Base-by-base conservation (phyloP, 768 basidiomycete species). In the Tricholoma sp. region DNA sequence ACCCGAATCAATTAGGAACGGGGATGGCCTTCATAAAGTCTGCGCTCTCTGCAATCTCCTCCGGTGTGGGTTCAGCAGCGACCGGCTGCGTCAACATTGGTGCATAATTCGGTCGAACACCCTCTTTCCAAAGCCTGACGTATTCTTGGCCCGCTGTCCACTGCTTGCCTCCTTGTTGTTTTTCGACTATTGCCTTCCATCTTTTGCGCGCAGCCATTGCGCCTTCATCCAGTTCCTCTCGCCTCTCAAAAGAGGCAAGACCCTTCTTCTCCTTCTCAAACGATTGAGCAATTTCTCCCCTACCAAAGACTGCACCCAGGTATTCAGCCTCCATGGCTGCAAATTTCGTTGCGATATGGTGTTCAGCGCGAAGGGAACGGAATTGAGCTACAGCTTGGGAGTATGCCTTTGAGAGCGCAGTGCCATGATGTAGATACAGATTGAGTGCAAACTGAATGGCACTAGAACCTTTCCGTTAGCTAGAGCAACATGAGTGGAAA, bases 341-440 rank as follows among this genome's bases (percentile, higher is more conserved):
- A 53, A 91, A 83, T 3, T 79, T 76, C 37, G 83, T 85, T 2
- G 91, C 81, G 50, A 93, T 79, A 64, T 93, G 83, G 64, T 89
- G 86, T 70, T 91, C 88, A 34, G 93, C 86, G 37, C 94, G 86
- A 39, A 99, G 79, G 14, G 91, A 77, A 47, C 91, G 89, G 74
- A 94, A 99, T 71, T 98, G 92, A 5, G 84, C 79, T 9, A 94
- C 79, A 27, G 92, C 88, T 10, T 77, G 73, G 2, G 80, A 78
- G 70, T 99, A 99, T 11, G 97, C 96, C 47, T 85, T 72, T 3
- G 89, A 84, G 27, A 97, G 75, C 0, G 91, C 77, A 31, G 84
- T 55, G 6, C 68, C 58, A 67, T 93, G 88, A 57, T 82, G 60
- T 59, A 83, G 71, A 69, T 92, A 83, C 12, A 98, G 77, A 69